Evolutionary conservation across 257 asterid species (phyloP).

Genomic region (Solanum arcanum): DNA sequence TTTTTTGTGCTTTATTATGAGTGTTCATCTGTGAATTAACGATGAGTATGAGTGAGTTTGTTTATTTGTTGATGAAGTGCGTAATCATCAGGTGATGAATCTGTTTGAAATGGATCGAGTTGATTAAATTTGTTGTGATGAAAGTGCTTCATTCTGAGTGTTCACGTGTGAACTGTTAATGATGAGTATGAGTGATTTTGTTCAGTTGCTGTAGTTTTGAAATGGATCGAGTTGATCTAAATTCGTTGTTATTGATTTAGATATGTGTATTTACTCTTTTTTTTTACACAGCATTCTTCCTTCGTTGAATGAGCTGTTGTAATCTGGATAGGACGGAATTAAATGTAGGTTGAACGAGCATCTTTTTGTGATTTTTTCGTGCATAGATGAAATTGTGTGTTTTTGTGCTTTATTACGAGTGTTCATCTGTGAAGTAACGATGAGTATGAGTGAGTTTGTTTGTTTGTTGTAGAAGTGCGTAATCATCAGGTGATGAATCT

Average conservation of each 20-base stretch:
- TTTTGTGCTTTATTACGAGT: background rate
- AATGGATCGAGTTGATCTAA: background rate
- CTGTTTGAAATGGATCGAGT: background rate
- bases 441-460: background rate
- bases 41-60: background rate
- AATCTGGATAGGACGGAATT: background rate
- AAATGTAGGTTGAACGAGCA: background rate
- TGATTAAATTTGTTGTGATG: background rate
- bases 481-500: background rate
- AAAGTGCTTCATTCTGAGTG: too few species aligned
- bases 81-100: background rate
- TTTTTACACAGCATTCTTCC: background rate
- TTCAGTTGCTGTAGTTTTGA: background rate
- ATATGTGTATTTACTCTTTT: background rate
- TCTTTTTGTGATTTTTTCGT: too few species aligned
- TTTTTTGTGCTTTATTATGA: background rate
- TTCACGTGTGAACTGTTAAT: too few species aligned
- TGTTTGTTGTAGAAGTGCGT: background rate
- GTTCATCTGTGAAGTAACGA: background rate
- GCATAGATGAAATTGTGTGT: background rate
- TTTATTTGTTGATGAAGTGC: background rate
- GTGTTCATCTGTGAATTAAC: background rate
- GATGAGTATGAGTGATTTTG: too few species aligned
- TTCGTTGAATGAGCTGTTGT: background rate
- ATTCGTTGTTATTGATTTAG: background rate